These are phyloP conservation scores for Protomyces pachydermus DNA, from an alignment of 1,139 yeast genomes.

Conservation along the genomic window DNA sequence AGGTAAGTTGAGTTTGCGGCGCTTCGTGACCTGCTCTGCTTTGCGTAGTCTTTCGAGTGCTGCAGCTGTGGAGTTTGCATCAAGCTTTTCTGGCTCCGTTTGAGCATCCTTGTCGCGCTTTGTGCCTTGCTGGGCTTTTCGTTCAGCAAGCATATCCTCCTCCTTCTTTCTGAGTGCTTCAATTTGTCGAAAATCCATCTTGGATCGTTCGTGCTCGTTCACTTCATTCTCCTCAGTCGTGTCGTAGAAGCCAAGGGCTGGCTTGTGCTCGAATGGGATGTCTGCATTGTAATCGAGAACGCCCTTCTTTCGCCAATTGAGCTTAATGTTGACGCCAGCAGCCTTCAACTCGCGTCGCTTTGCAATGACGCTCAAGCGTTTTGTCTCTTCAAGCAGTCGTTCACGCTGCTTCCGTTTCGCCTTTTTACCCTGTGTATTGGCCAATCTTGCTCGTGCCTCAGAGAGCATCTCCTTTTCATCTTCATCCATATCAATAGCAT, in stretches of 20 bases:
- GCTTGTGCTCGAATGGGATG: slow-evolving; percentile 72
- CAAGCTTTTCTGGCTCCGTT: slow-evolving; percentile 34
- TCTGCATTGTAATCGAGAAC: slow-evolving; percentile 74
- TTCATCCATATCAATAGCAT: slow-evolving; percentile 71
- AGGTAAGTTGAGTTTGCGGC: slow-evolving; percentile 54
- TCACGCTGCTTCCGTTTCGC: slow-evolving; percentile 90
- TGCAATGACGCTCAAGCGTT: slow-evolving; percentile 69
- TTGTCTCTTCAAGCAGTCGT: slow-evolving; percentile 67
- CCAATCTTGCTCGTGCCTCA: slow-evolving; percentile 86
- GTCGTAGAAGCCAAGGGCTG: slow-evolving; percentile 66
- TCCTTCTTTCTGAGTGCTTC: slow-evolving; percentile 45
- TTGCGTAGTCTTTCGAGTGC: slow-evolving; percentile 38
- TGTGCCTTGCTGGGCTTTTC: slow-evolving; percentile 36
- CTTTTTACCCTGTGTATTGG: slow-evolving; percentile 91
- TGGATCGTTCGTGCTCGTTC: slow-evolving; percentile 38
- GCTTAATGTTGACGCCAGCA: slow-evolving; percentile 55
- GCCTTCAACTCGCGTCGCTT: slow-evolving; percentile 79
- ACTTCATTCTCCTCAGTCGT: slow-evolving; percentile 50
- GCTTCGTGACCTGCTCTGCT: slow-evolving; percentile 46
- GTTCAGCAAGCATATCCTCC: slow-evolving; percentile 34
- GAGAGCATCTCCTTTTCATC: slow-evolving; percentile 89
- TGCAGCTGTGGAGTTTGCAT: slow-evolving; percentile 42
- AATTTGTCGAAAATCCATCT: slow-evolving; percentile 47
- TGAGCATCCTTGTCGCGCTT: slow-evolving; percentile 38
- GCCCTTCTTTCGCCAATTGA: slow-evolving; percentile 50